A percentile compares a stretch with the other conserved stretches of the same genome.
These are phyloP conservation scores for Tricholoma matsutake DNA, from an alignment of 768 basidiomycete genomes.

Conservation along the genomic window DNA sequence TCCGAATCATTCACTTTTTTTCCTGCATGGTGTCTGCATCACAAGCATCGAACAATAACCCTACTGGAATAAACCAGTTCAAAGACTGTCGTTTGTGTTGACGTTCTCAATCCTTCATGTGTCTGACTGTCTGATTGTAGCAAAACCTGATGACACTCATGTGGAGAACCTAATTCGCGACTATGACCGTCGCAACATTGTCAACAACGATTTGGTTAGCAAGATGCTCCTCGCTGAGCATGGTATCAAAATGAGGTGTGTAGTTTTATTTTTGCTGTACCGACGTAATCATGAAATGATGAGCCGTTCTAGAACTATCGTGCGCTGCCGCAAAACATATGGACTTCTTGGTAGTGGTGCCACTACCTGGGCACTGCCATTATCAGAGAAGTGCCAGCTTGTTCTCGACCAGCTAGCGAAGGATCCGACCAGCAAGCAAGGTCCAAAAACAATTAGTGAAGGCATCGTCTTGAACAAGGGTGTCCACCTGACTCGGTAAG, in stretches of 20 bases:
- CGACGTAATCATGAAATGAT: neutral
- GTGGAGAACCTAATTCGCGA: conserved; percentile 16
- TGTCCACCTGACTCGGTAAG: conserved; percentile 24
- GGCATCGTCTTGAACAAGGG: conserved; percentile 26
- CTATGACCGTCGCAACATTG: conserved; percentile 28
- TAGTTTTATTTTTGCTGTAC: no score
- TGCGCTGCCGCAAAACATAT: conserved; percentile 20
- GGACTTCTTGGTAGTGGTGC: conserved; percentile 24
- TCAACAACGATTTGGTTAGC: conserved; percentile 23
- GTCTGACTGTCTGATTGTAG: neutral
- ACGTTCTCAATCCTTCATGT: neutral
- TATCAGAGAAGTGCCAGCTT: conserved; percentile 26
- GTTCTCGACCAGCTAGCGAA: conserved; percentile 31
- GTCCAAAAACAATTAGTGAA: conserved; percentile 25
- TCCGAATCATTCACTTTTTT: neutral
- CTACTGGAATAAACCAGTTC: conserved; percentile 26
- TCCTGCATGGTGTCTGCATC: neutral
- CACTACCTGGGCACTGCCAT: conserved; percentile 24
- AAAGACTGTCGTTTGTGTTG: conserved; percentile 25
- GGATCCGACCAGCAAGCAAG: conserved; percentile 27
- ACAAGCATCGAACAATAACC: conserved; percentile 5
- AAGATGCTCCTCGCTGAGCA: conserved; percentile 22
- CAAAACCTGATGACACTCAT: no score
- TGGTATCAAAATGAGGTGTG: conserved; percentile 25
- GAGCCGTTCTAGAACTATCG: conserved; percentile 25